Evolutionary conservation across 352 stramenopile genomes (phyloP), one percentile per base, ranked within the genome.

Genomic region (Globisporangium paroecandrum): DNA sequence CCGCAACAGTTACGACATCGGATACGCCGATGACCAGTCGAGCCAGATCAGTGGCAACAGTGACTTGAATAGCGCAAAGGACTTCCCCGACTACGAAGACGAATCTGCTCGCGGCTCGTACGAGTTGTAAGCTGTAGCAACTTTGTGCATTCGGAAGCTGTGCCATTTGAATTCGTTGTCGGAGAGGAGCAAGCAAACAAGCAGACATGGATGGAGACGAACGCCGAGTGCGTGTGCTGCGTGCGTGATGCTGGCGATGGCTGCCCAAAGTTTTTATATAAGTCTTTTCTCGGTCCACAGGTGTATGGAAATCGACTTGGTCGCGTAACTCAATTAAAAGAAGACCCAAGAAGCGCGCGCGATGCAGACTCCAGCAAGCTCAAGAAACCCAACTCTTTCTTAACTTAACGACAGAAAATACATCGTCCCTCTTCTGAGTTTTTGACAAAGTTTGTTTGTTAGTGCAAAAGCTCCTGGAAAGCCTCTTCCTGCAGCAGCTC

Each of bases 51-150:
- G 80, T 56, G 83, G 83, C 25, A 65, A 73, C 70, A 93, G 83
- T 62, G 79, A 85, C 62, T 51, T 89, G 61, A 89, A 90, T 61
- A 81, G 72, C 27, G 68, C 63, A 54, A 82, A 91, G 73, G 83
- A 91, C 27, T 91, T 90, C 64, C 85, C 85, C 1, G 85, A 93
- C 68, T 81, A 82, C 61, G 81, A 91, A 46, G 81, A 91, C 66
- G 79, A 87, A 32, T 90, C 83, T 8, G 81, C 81, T 43, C 85
- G 85, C 71, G 85, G 82, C 55, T 93, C 85, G 29, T 93, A 93
- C 67, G 85, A 93, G 76, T 71, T 93, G 59, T 93, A 89, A 77
- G 63, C 59, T 22, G 32, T 41, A 55, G 24, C 41, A 55, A 54
- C 60, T 25, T 9, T 62, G 56, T 57, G 20, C 36, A 41, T 36